A percentile compares a stretch with the other conserved stretches of the same genome.
Conservation (phyloP, 2,329 filamentous ascomycete species). For the Penicillium digitatum region DNA sequence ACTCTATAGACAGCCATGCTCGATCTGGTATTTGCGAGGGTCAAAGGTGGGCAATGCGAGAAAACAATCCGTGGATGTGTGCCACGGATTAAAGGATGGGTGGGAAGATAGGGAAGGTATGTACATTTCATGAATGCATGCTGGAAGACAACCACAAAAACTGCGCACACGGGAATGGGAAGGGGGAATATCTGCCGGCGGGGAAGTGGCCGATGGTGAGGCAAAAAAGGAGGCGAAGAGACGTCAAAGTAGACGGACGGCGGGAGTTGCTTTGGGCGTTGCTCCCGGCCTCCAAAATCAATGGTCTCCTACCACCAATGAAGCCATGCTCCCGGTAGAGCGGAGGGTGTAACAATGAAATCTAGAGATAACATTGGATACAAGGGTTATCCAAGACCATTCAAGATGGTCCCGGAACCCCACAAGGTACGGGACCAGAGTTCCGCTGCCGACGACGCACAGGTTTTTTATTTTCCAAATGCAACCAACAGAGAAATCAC, state of each 20-base stretch:
- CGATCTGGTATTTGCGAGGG: slow-evolving; percentile 28
- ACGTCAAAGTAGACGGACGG: neutral
- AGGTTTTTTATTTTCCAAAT: slow-evolving; percentile 12
- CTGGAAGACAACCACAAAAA: slow-evolving; percentile 20
- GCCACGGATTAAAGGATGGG: slow-evolving; percentile 13
- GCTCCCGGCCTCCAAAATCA: neutral
- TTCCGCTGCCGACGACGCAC: slow-evolving; percentile 3
- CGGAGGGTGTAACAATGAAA: neutral
- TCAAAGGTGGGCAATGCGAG: slow-evolving; percentile 19
- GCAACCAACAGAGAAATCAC: slow-evolving; percentile 13
- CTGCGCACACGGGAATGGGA: slow-evolving; percentile 14
- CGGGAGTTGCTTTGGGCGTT: neutral
- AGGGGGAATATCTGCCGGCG: slow-evolving; percentile 7
- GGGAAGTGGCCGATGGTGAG: slow-evolving; percentile 11
- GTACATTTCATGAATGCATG: slow-evolving; percentile 34
- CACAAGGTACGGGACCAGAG: neutral
- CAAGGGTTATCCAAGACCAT: neutral
- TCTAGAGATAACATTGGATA: neutral
- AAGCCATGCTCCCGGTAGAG: neutral
- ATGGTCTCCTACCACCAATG: neutral
- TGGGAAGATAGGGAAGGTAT: slow-evolving; percentile 23
- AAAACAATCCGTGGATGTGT: slow-evolving; percentile 6
- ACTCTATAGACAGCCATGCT: slow-evolving; percentile 30
- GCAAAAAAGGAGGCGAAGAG: neutral
- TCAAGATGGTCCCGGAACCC: neutral